Conservation (phyloP, 2,329 filamentous ascomycete species). For the Microdochium bolleyi region DNA sequence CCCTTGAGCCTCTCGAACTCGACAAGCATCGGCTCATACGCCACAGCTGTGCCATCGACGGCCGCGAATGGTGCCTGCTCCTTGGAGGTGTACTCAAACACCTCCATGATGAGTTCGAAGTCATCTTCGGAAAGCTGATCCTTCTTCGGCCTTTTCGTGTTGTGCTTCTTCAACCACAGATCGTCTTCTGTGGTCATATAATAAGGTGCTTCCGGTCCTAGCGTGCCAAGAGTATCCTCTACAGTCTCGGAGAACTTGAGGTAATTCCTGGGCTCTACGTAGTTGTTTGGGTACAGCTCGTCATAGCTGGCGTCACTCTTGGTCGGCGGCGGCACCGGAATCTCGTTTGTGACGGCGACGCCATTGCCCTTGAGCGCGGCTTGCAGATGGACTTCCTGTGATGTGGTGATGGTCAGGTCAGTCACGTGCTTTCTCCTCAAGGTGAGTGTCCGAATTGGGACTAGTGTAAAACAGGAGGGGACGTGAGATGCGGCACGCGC, state of each 20-base stretch:
- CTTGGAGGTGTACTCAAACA: constrained; percentile 82
- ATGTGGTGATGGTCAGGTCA: constrained; percentile 23
- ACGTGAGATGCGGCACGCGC: not conserved
- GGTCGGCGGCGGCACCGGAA: constrained; percentile 57
- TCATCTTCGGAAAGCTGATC: constrained; percentile 75
- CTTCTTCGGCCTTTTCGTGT: constrained; percentile 60
- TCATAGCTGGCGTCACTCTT: constrained; percentile 74
- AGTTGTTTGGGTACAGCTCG: constrained; percentile 71
- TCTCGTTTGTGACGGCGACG: constrained; percentile 50
- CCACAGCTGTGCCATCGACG: constrained; percentile 79
- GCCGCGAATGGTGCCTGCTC: constrained; percentile 81
- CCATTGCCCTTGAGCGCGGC: constrained; percentile 58
- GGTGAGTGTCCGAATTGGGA: not conserved
- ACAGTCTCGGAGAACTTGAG: constrained; percentile 98
- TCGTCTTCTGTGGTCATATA: constrained; percentile 92
- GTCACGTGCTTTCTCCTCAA: constrained; percentile 10
- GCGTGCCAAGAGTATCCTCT: constrained; percentile 83
- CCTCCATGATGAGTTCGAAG: constrained; percentile 90
- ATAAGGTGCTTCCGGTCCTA: constrained; percentile 44
- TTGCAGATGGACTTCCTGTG: constrained; percentile 90
- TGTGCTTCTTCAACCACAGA: constrained; percentile 75
- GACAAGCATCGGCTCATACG: constrained; percentile 61
- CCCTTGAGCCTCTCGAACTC: not conserved
- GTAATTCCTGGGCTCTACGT: constrained; percentile 82
- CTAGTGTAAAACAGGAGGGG: not conserved